These are phyloP conservation scores for Haplosporangium gracile DNA, from an alignment of 192 early-diverging fungal genomes.

Conservation along the genomic window DNA sequence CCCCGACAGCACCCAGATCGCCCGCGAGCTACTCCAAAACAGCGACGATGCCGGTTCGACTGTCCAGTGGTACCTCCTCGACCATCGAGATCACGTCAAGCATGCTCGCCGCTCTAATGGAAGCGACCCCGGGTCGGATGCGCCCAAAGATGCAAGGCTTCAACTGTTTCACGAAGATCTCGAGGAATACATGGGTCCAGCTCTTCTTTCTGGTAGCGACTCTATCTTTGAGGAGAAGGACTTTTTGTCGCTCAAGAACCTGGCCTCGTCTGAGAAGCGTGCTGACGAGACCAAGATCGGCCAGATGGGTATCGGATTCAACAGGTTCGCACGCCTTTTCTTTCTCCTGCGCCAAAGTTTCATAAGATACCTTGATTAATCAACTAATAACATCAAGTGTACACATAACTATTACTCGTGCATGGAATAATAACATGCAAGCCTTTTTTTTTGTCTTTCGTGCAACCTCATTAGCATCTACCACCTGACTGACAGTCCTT, in stretches of 20 bases:
- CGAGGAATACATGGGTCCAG: slow-evolving; percentile 27
- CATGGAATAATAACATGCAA: not conserved
- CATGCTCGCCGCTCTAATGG: not conserved
- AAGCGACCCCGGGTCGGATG: no score
- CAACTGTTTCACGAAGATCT: slow-evolving; percentile 10
- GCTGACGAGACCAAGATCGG: slow-evolving; percentile 36
- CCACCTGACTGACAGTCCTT: slow-evolving; percentile 45
- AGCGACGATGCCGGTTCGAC: slow-evolving; percentile 14
- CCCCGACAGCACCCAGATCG: slow-evolving; percentile 51
- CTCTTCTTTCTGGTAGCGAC: slow-evolving; percentile 32
- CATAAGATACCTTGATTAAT: no score
- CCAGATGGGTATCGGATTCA: slow-evolving; percentile 50
- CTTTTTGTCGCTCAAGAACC: slow-evolving; percentile 19
- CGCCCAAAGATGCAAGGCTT: not conserved
- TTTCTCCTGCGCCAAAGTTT: not conserved
- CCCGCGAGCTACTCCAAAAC: slow-evolving; percentile 36
- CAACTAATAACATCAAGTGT: no score
- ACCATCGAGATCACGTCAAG: slow-evolving; percentile 18
- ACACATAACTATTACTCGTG: no score
- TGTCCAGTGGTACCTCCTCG: slow-evolving; percentile 34
- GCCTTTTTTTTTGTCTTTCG: not conserved
- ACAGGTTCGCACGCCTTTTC: not conserved
- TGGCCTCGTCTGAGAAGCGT: slow-evolving; percentile 14
- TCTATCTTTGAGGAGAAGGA: slow-evolving; percentile 27
- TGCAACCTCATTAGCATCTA: slow-evolving; percentile 14